These are phyloP conservation scores for Claviceps sp. DNA, from an alignment of 2,329 filamentous ascomycete species.

Conservation along the genomic window DNA sequence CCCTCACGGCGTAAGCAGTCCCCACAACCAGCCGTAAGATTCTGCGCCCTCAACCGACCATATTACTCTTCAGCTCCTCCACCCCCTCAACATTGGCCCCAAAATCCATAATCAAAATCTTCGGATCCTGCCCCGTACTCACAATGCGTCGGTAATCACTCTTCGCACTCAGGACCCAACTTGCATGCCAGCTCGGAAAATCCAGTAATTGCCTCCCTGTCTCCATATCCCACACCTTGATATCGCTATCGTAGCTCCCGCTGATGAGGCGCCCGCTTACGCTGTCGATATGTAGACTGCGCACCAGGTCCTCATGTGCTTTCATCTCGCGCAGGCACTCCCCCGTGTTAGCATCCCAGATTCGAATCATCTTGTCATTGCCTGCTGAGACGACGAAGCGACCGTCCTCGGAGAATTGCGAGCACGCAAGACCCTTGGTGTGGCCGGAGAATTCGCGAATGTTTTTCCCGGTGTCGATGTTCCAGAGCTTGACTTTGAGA, in stretches of 20 bases:
- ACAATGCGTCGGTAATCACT: conserved; percentile 91
- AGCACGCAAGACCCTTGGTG: conserved; percentile 86
- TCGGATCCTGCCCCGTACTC: conserved; percentile 85
- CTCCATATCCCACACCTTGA: conserved; percentile 85
- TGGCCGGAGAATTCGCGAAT: conserved; percentile 85
- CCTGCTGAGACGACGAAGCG: conserved; percentile 85
- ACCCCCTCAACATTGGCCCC: conserved; percentile 48
- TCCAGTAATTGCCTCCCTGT: conserved; percentile 66
- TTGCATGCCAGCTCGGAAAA: conserved; percentile 89
- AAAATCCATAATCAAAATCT: conserved; percentile 91
- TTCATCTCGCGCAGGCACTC: conserved; percentile 67
- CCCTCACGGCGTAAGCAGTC: too few relatives aligned
- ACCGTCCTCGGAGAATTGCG: conserved; percentile 93
- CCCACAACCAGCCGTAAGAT: not conserved
- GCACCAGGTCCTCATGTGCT: conserved; percentile 76
- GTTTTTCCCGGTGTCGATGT: conserved; percentile 74
- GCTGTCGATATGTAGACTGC: conserved; percentile 81
- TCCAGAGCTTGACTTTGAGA: conserved; percentile 89
- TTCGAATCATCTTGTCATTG: conserved; percentile 89
- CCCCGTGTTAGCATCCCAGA: conserved; percentile 89
- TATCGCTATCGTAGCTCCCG: conserved; percentile 87
- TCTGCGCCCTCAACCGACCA: not conserved
- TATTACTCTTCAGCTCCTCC: conserved; percentile 39
- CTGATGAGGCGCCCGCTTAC: conserved; percentile 77
- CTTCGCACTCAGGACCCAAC: conserved; percentile 94